Conservation (phyloP, 768 basidiomycete genomes). For the Baorangia bicolor region DNA sequence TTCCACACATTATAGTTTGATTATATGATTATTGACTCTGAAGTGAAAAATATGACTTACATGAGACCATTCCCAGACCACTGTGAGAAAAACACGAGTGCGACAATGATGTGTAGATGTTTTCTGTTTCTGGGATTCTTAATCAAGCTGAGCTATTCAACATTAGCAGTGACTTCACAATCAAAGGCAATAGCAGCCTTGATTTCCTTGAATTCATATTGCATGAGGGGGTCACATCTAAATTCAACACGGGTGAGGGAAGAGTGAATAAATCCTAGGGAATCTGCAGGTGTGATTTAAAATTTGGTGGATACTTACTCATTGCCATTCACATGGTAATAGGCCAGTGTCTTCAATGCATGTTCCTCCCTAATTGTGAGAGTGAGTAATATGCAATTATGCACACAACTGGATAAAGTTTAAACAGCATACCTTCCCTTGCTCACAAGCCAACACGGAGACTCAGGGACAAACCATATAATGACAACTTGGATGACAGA, state of each 20-base stretch:
- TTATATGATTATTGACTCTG: background rate
- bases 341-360: background rate
- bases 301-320: background rate
- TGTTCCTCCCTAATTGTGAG: background rate
- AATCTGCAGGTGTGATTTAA: no score
- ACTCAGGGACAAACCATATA: background rate
- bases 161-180: background rate
- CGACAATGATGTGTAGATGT: background rate
- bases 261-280: background rate
- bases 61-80: conserved; percentile 29
- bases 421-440: background rate
- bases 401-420: background rate
- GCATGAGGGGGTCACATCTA: background rate
- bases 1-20: background rate
- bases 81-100: background rate
- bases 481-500: background rate
- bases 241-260: background rate
- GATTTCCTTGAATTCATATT: background rate
- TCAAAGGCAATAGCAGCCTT: background rate
- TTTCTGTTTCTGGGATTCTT: background rate
- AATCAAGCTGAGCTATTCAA: background rate
- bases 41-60: conserved; percentile 8
- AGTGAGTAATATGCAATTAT: background rate
- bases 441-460: background rate
- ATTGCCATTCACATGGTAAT: background rate